Base-by-base conservation (phyloP, 169 alveolate species). In the Cryptosporidium parvum region DNA sequence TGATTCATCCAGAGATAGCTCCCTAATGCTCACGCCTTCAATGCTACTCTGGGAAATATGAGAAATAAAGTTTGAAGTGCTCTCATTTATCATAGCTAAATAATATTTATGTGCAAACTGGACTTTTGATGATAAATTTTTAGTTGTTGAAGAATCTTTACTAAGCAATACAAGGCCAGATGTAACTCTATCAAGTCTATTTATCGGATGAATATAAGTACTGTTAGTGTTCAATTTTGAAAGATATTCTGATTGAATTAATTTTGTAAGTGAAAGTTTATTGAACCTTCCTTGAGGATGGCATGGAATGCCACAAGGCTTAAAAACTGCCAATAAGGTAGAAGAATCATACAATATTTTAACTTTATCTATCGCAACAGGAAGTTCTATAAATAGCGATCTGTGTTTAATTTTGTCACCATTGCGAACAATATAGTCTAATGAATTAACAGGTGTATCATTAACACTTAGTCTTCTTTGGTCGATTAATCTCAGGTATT, bases 161-260 rank as follows among this genome's bases (percentile, higher is more conserved):
- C 97, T 96, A 69, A 96, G 85, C 52, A 96, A 59, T 1, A 97
- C 95, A 44, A 96, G 91, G 16, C 98, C 99, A 35, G 97, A 94
- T 12, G 98, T 97, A 61, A 95, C 95, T 84, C 96, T 94, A 91
- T 97, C 98, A 56, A 97, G 93, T 86, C 99, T 93, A 89, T 96
- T 97, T 52, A 96, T 86, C 35, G 96, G 95, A 91, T 69, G 93
- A 70, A 93, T 62, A 52, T 86, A 91, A 85, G 87, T 18, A 70
- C 21, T 69, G 26, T 61, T n/a, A 8, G 21, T 23, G 26, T 2
- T 44, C 8, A 85, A 93, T 21, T 92, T 91, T 51, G 86, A 91
- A 70, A 94, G 94, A 85, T 91, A 91, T 85, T 93, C 91, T 3
- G 94, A 91, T 16, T 94, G 87, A 35, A 92, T 92, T 52, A 80